Percentiles rank a stretch among this genome's conserved stretches.
phyloP scores from a whole-genome alignment of 2,329 filamentous ascomycete genomes.

The Hawksworthiomyces lignivorus region DNA sequence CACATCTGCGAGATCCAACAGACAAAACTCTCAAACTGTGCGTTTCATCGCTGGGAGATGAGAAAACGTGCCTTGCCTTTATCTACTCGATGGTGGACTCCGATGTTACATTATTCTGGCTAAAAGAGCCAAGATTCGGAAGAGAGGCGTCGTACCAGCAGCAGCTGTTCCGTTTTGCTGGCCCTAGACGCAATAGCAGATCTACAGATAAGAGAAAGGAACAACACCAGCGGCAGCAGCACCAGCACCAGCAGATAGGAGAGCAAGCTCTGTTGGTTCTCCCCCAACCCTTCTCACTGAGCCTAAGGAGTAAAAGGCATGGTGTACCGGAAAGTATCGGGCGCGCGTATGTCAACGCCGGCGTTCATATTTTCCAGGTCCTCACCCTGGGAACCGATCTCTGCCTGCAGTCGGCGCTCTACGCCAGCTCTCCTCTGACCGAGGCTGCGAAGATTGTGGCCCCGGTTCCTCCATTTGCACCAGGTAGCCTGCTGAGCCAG shows the following conservation, averaged over 20 bases:
- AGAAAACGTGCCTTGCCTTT: conserved; percentile 16
- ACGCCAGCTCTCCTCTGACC: conserved; percentile 3
- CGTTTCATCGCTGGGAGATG: conserved; percentile 18
- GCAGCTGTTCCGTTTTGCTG: conserved; percentile 8
- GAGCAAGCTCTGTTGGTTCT: too few relatives aligned
- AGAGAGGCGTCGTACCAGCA: conserved; percentile 16
- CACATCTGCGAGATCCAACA: conserved; percentile 33
- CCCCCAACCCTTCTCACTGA: too few relatives aligned
- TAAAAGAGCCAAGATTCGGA: conserved; percentile 12
- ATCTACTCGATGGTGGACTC: conserved; percentile 19
- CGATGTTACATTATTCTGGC: conserved; percentile 20
- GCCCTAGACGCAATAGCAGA: too few relatives aligned
- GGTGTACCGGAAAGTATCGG: too few relatives aligned
- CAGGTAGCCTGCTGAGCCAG: too few relatives aligned
- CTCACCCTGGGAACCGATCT: conserved; percentile 11
- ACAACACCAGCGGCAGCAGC: too few relatives aligned
- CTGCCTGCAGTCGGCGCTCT: conserved; percentile 11
- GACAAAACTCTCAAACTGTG: conserved; percentile 33
- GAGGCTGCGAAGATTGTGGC: too few relatives aligned
- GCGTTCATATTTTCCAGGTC: conserved; percentile 11
- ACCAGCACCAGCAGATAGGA: too few relatives aligned
- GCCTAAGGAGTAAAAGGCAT: too few relatives aligned
- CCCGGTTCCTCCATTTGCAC: too few relatives aligned
- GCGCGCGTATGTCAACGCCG: too few relatives aligned
- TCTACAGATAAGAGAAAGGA: too few relatives aligned